A percentile compares a stretch with the other conserved stretches of the same genome.
phyloP scores from a whole-genome alignment of 2,329 filamentous ascomycete genomes.

The Emergomyces pasteurianus region DNA sequence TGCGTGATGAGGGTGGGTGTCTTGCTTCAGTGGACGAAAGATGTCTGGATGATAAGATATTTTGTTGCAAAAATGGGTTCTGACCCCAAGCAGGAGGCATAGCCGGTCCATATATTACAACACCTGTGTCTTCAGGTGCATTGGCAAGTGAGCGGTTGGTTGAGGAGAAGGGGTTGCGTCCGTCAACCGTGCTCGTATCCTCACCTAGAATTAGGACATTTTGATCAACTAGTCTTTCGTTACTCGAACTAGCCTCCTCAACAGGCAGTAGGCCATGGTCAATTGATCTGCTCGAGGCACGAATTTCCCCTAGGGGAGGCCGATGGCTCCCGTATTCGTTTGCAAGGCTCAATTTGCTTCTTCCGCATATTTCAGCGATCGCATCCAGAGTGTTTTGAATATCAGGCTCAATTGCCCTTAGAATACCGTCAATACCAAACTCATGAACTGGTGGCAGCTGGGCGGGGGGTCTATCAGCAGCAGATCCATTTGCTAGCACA shows the following conservation, averaged over 20 bases:
- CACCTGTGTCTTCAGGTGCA: conserved; percentile 16
- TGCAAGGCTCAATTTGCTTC: conserved; percentile 48
- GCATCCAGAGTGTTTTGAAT: conserved; percentile 47
- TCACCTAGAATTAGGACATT: conserved; percentile 28
- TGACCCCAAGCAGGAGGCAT: conserved; percentile 12
- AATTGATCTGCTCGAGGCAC: conserved; percentile 18
- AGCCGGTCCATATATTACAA: conserved; percentile 12
- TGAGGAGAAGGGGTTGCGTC: conserved; percentile 23
- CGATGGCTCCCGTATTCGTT: conserved; percentile 53
- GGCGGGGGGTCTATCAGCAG: conserved; percentile 16
- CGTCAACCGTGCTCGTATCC: conserved; percentile 27
- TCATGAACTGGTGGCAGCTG: conserved; percentile 38
- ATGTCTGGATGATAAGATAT: neutral
- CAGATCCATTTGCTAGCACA: conserved; percentile 16
- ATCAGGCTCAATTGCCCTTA: conserved; percentile 46
- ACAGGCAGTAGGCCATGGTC: conserved; percentile 26
- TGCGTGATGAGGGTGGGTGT: conserved; percentile 9
- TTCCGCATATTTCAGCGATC: conserved; percentile 51
- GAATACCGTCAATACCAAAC: conserved; percentile 45
- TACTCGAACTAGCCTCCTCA: conserved; percentile 31
- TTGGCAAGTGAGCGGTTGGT: conserved; percentile 29
- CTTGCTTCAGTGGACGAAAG: conserved; percentile 5
- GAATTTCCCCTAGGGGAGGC: conserved; percentile 49
- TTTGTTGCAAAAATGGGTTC: neutral
- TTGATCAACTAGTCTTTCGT: conserved; percentile 25